These are phyloP conservation scores for Spiromastix sp. DNA, from an alignment of 2,329 filamentous ascomycete species.

Conservation along the genomic window DNA sequence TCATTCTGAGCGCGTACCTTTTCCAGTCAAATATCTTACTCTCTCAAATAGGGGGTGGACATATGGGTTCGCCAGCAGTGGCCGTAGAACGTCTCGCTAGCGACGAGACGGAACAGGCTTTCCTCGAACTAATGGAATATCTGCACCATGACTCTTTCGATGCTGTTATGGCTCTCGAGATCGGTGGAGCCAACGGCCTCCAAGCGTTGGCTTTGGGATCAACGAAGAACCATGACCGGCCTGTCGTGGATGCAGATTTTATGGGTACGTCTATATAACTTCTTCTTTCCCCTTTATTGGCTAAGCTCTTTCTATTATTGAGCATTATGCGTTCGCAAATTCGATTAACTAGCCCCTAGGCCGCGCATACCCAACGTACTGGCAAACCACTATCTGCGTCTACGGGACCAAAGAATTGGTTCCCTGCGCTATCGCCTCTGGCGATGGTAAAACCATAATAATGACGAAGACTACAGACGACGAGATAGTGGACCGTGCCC, in stretches of 20 bases:
- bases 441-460: conserved; percentile 34
- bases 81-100: conserved; percentile 50
- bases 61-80: conserved; percentile 51
- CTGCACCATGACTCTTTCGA: conserved; percentile 37
- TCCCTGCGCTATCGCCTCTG: conserved; percentile 37
- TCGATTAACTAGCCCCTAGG: too few species aligned
- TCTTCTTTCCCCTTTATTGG: conserved; percentile 22
- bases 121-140: conserved; percentile 43
- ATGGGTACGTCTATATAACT: conserved; percentile 28
- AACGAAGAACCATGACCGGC: conserved; percentile 40
- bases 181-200: conserved; percentile 57
- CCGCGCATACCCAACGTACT: conserved; percentile 36
- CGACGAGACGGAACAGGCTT: conserved; percentile 39
- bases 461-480: conserved; percentile 33
- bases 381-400: conserved; percentile 37
- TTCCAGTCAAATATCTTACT: not conserved
- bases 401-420: conserved; percentile 30
- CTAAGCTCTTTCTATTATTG: too few species aligned
- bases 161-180: conserved; percentile 53
- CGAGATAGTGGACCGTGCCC: conserved; percentile 33
- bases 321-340: too few species aligned
- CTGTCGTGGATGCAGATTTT: conserved; percentile 35
- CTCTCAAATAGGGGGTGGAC: conserved; percentile 38
- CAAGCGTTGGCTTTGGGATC: conserved; percentile 48
- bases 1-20: conserved; percentile 15